Evolutionary conservation across 1,284 basidiomycete species (phyloP).

Genomic region (Cryptococcus sp.): DNA sequence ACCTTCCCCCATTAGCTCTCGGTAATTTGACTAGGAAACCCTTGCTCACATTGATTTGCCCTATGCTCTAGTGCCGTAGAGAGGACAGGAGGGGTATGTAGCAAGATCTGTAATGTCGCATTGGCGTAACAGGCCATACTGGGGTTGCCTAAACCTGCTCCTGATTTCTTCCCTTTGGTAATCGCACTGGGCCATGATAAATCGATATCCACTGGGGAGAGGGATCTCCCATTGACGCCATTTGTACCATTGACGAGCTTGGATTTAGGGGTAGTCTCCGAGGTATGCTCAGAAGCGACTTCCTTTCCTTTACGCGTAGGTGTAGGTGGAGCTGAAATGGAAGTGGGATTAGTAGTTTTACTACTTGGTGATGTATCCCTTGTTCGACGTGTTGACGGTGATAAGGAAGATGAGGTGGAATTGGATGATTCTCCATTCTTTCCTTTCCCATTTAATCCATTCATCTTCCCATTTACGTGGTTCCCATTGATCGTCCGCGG

Average conservation of each 20-base stretch:
- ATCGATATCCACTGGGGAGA: slow-evolving; percentile 13
- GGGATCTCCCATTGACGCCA: slow-evolving; percentile 2
- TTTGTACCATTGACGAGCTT: slow-evolving; percentile 2
- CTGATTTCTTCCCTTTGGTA: slow-evolving; percentile 8
- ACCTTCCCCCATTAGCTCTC: slow-evolving; percentile 9
- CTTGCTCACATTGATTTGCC: slow-evolving; percentile 50
- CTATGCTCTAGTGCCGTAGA: slow-evolving; percentile 62
- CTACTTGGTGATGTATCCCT: background rate
- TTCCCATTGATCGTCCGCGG: background rate
- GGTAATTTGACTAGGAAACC: slow-evolving; percentile 6
- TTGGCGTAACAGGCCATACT: slow-evolving; percentile 98
- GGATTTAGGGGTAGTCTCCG: background rate
- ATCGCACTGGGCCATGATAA: slow-evolving; percentile 30
- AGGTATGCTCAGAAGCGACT: background rate
- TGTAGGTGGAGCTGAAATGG: background rate
- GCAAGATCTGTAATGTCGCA: slow-evolving; percentile 85
- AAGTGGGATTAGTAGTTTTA: background rate
- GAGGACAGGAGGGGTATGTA: slow-evolving; percentile 89
- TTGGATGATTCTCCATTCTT: background rate
- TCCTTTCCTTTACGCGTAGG: background rate
- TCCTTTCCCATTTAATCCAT: background rate
- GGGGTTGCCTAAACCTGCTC: slow-evolving; percentile 72
- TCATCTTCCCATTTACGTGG: no score
- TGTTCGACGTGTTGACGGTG: background rate
- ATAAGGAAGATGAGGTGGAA: background rate